Conservation (phyloP, 305 asterid genomes). For the Coffea humblotiana region DNA sequence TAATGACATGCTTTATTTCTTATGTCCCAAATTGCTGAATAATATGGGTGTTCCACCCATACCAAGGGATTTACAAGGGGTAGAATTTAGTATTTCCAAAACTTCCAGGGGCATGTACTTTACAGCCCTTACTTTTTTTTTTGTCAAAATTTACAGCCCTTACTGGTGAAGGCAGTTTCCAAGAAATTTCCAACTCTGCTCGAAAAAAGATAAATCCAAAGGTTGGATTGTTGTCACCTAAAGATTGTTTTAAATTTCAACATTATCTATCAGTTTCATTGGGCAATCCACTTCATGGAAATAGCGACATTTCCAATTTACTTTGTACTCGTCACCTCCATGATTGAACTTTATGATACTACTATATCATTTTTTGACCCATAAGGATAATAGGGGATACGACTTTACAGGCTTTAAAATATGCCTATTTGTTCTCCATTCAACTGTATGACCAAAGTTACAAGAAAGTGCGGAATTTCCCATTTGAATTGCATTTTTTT, state of each 20-base stretch:
- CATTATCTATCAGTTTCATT: background rate
- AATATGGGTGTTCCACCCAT: too few species aligned
- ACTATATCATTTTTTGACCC: too few species aligned
- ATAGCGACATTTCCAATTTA: background rate
- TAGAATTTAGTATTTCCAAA: background rate
- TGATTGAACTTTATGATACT: background rate
- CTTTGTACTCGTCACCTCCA: background rate
- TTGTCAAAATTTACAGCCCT: background rate
- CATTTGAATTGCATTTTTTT: too few species aligned
- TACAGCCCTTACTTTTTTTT: background rate
- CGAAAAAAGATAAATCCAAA: background rate
- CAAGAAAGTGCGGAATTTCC: too few species aligned
- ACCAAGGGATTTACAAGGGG: background rate
- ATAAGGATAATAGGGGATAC: too few species aligned
- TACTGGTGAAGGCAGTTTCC: background rate
- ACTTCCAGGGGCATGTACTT: background rate
- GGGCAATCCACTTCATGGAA: background rate
- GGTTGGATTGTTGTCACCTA: background rate
- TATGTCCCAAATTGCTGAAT: too few species aligned
- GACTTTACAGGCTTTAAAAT: background rate
- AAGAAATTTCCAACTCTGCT: background rate
- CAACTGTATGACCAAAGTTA: background rate
- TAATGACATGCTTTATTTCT: too few species aligned
- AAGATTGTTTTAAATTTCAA: background rate
- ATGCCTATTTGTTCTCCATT: background rate